Evolutionary conservation across 2,329 filamentous ascomycete genomes (phyloP).

Genomic region (Emmonsiellopsis sp.): DNA sequence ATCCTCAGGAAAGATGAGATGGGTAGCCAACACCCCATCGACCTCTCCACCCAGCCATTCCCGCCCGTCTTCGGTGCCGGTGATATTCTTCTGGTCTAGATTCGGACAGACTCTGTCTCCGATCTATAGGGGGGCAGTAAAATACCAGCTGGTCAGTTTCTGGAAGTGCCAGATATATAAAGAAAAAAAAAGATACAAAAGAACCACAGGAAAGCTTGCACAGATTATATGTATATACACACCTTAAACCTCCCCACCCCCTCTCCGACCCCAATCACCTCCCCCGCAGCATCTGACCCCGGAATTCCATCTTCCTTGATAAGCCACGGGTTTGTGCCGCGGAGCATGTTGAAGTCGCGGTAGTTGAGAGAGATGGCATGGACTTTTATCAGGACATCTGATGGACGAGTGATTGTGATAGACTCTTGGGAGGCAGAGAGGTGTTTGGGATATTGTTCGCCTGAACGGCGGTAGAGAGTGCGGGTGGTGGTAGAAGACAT

Average conservation of each 20-base stretch:
- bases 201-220: too few species aligned
- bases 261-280: slow-evolving; percentile 32
- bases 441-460: too few species aligned
- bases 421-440: too few species aligned
- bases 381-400: slow-evolving; percentile 55
- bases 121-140: too few species aligned
- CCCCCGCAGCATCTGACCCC: slow-evolving; percentile 36
- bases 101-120: slow-evolving; percentile 33
- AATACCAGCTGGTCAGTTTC: too few species aligned
- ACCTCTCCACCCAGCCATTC: slow-evolving; percentile 39
- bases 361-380: slow-evolving; percentile 42
- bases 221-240: too few species aligned
- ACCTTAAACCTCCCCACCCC: slow-evolving; percentile 20
- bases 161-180: too few species aligned
- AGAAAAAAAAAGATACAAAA: too few species aligned
- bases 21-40: slow-evolving; percentile 35
- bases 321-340: slow-evolving; percentile 34
- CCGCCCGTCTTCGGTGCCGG: slow-evolving; percentile 26
- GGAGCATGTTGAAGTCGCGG: slow-evolving; percentile 38
- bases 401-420: too few species aligned
- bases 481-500: too few species aligned
- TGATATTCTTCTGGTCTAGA: slow-evolving; percentile 33
- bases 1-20: slow-evolving; percentile 35
- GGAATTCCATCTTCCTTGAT: slow-evolving; percentile 24
- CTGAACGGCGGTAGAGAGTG: too few species aligned